Evolutionary conservation across 1,139 yeast genomes (phyloP), one percentile per base, ranked within the genome.

Genomic region (Debaryomycetaceae sp.): DNA sequence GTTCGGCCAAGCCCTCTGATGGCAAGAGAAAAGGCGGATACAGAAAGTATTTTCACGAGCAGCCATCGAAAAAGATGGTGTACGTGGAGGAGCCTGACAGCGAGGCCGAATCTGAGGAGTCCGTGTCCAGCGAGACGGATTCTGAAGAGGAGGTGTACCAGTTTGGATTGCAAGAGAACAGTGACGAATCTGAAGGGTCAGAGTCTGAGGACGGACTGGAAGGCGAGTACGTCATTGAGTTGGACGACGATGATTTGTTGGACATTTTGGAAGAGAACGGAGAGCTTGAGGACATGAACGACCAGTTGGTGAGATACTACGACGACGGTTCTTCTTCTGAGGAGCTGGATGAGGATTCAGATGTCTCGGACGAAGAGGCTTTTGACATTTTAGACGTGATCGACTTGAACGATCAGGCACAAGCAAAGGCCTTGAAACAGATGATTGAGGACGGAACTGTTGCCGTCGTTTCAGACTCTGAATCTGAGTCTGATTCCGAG

Each of bases 61-160:
- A 67, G 52, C 72, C 69, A 43, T 56, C 60, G 9, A 56, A 60
- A 27, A 60, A 64, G 42, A 57, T 61, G 44, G 76, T 66, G 11
- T 69, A 58, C 45, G 74, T 71, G 44, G 76, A 71, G 59, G 76
- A 71, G 49, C 76, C 76, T 42, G 69, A 58, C 41, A 56, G 58
- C 42, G 65, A 62, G 41, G 59, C 58, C 40, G 69, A 63, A 33
- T 43, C 39, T 36, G 59, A 53, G 33, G 55, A 54, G 39, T 54
- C 52, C 31, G 60, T 53, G 36, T 50, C 48, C 35, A 55, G 50
- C 24, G 11, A 11, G 11, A 7, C 11, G 31, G 34, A 34, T 22
- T 39, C 46, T 35, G 60, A 59, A 38, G 52, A 49, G 39, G 62
- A 55, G 44, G 53, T 51, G 6, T 60, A 56, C 40, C 34, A 36